Conservation (phyloP, 495 filamentous ascomycete genomes). For the Lasiosphaeriaceae sp. region DNA sequence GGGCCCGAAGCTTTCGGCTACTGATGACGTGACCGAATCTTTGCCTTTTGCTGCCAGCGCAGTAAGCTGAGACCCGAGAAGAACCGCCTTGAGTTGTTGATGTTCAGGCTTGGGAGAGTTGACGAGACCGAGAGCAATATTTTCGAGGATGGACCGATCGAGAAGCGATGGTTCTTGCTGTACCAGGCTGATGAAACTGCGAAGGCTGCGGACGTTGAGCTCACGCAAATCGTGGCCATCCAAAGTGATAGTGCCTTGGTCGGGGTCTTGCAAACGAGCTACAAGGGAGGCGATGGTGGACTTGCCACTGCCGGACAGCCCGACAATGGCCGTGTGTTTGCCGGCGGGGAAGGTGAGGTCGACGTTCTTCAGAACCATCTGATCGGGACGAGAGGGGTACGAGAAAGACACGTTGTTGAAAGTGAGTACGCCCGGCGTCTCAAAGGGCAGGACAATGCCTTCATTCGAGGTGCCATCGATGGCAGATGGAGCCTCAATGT, state of each 20-base stretch:
- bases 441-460: conserved; percentile 58
- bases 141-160: conserved; percentile 74
- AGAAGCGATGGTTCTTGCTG: conserved; percentile 78
- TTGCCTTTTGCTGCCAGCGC: conserved; percentile 15
- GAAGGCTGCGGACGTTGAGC: conserved; percentile 79
- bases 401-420: conserved; percentile 78
- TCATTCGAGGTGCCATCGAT: conserved; percentile 67
- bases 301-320: conserved; percentile 59
- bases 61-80: conserved; percentile 12
- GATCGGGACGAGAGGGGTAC: conserved; percentile 86
- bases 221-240: conserved; percentile 75
- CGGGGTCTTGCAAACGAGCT: conserved; percentile 83
- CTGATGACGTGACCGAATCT: conserved; percentile 1
- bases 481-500: conserved; percentile 79
- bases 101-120: conserved; percentile 69
- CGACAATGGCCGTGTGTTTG: conserved; percentile 76
- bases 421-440: conserved; percentile 69
- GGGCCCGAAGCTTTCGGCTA: neutral
- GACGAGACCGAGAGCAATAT: conserved; percentile 82
- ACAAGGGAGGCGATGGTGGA: conserved; percentile 85
- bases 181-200: conserved; percentile 82
- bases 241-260: conserved; percentile 67
- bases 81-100: conserved; percentile 28
- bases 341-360: conserved; percentile 73
- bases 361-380: conserved; percentile 75